phyloP scores from a whole-genome alignment of 2,329 filamentous ascomycete species.

The Chrysoporthe cubensis region DNA sequence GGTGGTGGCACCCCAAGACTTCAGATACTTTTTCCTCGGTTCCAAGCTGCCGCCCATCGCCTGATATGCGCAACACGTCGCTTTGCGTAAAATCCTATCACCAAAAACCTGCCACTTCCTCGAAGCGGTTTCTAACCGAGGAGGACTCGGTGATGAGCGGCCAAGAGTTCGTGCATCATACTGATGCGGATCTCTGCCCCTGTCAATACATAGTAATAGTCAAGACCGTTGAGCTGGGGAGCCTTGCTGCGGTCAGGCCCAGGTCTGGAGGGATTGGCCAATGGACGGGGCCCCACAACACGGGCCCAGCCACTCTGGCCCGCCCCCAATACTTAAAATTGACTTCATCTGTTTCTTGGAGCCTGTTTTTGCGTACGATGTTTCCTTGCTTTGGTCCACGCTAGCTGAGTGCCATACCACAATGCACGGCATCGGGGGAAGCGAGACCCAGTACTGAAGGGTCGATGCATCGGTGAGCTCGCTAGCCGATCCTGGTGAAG shows the following conservation, averaged over 20 bases:
- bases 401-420: conserved; percentile 16
- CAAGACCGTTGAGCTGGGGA: conserved; percentile 2
- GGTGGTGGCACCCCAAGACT: neutral
- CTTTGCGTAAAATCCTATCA: neutral
- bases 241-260: conserved; percentile 18
- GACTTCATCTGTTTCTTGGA: conserved; percentile 28
- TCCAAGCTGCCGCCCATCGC: neutral
- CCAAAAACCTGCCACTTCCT: neutral
- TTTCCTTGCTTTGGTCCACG: conserved; percentile 25
- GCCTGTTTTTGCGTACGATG: conserved; percentile 19
- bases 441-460: conserved; percentile 4
- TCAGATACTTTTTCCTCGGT: neutral
- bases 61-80: neutral
- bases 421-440: conserved; percentile 3
- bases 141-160: neutral
- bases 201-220: conserved; percentile 1
- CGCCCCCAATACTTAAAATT: conserved; percentile 26
- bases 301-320: conserved; percentile 25
- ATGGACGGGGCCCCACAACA: conserved; percentile 6
- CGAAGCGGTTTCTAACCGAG: neutral
- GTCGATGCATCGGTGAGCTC: conserved; percentile 10
- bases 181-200: conserved; percentile 12
- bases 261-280: conserved; percentile 22
- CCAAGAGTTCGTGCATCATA: neutral
- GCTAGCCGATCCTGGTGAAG: conserved; percentile 1